A percentile compares a stretch with the other conserved stretches of the same genome.
Conservation (phyloP, 2,329 filamentous ascomycete genomes). For the Trichoderma breve region DNA sequence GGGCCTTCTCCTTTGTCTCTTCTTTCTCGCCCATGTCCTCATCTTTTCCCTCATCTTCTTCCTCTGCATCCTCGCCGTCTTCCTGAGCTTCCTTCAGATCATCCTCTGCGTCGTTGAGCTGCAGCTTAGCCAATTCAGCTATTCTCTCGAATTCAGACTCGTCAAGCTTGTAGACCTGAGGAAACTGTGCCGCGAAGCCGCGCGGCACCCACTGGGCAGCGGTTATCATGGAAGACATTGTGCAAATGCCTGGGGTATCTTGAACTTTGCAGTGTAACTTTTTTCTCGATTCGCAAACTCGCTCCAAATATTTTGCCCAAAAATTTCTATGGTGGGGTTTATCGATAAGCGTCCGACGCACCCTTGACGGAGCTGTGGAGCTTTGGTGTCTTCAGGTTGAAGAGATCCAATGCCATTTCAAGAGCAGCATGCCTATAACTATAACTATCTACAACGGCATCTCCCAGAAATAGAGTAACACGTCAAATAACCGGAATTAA, state of each 20-base stretch:
- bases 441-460: not conserved
- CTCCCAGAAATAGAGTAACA: not conserved
- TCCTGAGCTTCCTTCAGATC: slow-evolving; percentile 72
- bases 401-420: not conserved
- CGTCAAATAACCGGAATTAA: too few relatives aligned
- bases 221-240: slow-evolving; percentile 74
- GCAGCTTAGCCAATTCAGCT: slow-evolving; percentile 69
- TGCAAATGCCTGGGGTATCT: slow-evolving; percentile 33
- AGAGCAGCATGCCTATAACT: not conserved
- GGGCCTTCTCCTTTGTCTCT: slow-evolving; percentile 16
- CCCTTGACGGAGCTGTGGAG: not conserved
- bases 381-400: not conserved
- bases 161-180: slow-evolving; percentile 71
- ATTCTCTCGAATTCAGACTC: slow-evolving; percentile 75
- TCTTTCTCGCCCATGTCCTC: slow-evolving; percentile 28
- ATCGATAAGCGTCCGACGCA: slow-evolving; percentile 37
- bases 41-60: slow-evolving; percentile 20
- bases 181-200: slow-evolving; percentile 73
- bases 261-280: slow-evolving; percentile 19
- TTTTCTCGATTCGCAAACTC: not conserved
- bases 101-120: slow-evolving; percentile 88
- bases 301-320: slow-evolving; percentile 34
- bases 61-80: slow-evolving; percentile 24
- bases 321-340: slow-evolving; percentile 39
- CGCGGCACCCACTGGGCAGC: slow-evolving; percentile 73